Evolutionary conservation across 768 basidiomycete genomes (phyloP), one percentile per base, ranked within the genome.

Genomic region (Macrolepiota dolichaula): DNA sequence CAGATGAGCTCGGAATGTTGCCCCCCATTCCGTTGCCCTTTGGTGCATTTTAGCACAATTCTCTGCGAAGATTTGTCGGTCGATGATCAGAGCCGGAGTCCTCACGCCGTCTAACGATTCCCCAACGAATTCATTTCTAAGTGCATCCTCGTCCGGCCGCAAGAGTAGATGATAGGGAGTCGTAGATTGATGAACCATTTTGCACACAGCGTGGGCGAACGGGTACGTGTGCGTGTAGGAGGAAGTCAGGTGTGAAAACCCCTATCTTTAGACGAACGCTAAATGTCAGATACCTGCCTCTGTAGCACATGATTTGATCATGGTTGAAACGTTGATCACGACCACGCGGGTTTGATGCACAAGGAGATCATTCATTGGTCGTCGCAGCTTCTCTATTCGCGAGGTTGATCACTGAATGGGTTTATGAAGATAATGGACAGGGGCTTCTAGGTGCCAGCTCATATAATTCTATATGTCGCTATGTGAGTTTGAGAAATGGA

Each of bases 11-110:
- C 93, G 79, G 71, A 95, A 94, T 9, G 68, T 76, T 15, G 89
- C 86, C 1, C 86, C 86, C 81, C 88, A 89, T 27, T 79, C 77
- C 57, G 78, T 78, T 13, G 89, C 84, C 44, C 83, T 85, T 52
- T 76, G 70, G 64, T 89, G 87, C 87, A 95, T 92, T 60, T 71
- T 75, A 11, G 80, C 80, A 71, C 91, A 94, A 70, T 95, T 95
- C 32, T 79, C 72, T 37, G 83, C 83, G 71, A 94, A 94, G 9
- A 85, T 64, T 9, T 81, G 79, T 25, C 89, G 83, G 74, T 95
- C 91, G 64, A 94, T 84, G 62, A 94, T 76, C 64, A 92, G 73
- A 1, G 90, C 91, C 17, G 92, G 92, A 0, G 92, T 94, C 57
- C 90, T 80, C 25, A 94, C 73, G 1, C 73, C 73, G 47, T 81